Conservation (phyloP, 805 yeast species). For the Kodamaea kakaduensis region DNA sequence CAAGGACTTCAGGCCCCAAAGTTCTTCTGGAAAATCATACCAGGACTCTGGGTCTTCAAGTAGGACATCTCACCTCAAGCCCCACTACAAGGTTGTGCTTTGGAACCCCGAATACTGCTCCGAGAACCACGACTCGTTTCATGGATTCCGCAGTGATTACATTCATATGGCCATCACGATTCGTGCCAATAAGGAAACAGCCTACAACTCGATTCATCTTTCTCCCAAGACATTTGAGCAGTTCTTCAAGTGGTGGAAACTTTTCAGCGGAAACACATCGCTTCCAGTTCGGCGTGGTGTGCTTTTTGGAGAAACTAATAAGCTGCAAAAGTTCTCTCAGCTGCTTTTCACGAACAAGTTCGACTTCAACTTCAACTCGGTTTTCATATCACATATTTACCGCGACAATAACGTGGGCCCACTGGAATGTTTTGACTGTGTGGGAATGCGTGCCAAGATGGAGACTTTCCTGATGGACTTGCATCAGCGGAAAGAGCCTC, state of each 20-base stretch:
- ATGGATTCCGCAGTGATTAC: slow-evolving; percentile 37
- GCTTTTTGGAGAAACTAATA: slow-evolving; percentile 55
- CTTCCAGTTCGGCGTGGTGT: slow-evolving; percentile 76
- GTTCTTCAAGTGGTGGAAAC: slow-evolving; percentile 82
- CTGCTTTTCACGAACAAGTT: slow-evolving; percentile 78
- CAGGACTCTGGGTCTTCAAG: no score
- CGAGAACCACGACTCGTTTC: slow-evolving; percentile 37
- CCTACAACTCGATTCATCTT: slow-evolving; percentile 71
- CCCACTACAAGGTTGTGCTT: slow-evolving; percentile 58
- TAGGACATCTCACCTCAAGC: slow-evolving; percentile 45
- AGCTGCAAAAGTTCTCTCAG: slow-evolving; percentile 66
- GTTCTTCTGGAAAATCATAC: no score
- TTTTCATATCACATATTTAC: slow-evolving; percentile 72
- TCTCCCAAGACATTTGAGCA: slow-evolving; percentile 64
- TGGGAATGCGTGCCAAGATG: slow-evolving; percentile 60
- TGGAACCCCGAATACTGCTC: slow-evolving; percentile 51
- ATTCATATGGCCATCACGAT: slow-evolving; percentile 41
- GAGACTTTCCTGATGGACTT: slow-evolving; percentile 36
- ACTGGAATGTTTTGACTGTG: slow-evolving; percentile 45
- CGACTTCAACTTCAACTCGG: slow-evolving; percentile 65
- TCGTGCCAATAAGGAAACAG: slow-evolving; percentile 30
- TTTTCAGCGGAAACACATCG: slow-evolving; percentile 74
- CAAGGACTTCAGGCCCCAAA: no score
- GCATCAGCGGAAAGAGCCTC: slow-evolving; percentile 39
- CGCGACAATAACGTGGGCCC: slow-evolving; percentile 40